Evolutionary conservation across 371 early-diverging fungal species (phyloP).

Genomic region (Blyttiomyces sp.): DNA sequence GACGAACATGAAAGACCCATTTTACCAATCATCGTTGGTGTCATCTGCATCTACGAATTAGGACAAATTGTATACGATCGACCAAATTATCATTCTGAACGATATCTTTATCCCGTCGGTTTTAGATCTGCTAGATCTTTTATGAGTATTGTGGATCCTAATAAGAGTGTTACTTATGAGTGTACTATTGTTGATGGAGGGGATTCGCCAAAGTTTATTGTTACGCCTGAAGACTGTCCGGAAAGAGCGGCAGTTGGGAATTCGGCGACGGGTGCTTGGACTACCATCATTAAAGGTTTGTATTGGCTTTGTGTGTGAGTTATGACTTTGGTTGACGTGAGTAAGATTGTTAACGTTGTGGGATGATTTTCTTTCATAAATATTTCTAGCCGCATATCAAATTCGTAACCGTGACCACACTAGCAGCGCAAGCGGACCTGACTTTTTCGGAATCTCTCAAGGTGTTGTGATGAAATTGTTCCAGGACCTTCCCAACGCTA

Average conservation of each 20-base stretch:
- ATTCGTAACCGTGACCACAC: slow-evolving; percentile 75
- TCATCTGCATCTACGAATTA: slow-evolving; percentile 69
- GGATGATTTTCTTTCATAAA: slow-evolving; percentile 4
- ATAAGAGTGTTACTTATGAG: slow-evolving; percentile 66
- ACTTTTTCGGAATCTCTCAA: slow-evolving; percentile 86
- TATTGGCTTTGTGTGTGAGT: background rate
- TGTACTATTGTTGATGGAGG: slow-evolving; percentile 81
- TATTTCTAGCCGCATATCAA: slow-evolving; percentile 61
- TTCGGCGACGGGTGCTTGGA: slow-evolving; percentile 90
- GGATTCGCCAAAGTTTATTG: slow-evolving; percentile 76
- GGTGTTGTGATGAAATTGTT: slow-evolving; percentile 87
- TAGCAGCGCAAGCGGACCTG: slow-evolving; percentile 84
- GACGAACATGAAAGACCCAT: slow-evolving; percentile 68
- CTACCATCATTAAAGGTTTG: slow-evolving; percentile 66
- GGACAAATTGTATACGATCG: slow-evolving; percentile 78
- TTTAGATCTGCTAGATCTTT: slow-evolving; percentile 67
- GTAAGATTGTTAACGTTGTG: too few relatives aligned
- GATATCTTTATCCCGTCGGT: slow-evolving; percentile 91
- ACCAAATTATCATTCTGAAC: slow-evolving; percentile 81
- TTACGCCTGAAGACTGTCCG: slow-evolving; percentile 66
- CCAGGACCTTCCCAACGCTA: slow-evolving; percentile 78
- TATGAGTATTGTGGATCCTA: slow-evolving; percentile 74
- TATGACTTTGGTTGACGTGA: too few relatives aligned
- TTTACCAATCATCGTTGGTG: slow-evolving; percentile 79
- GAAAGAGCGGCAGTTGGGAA: slow-evolving; percentile 62